phyloP scores from a whole-genome alignment of 257 asterid species.

The Marsdenia floribunda region DNA sequence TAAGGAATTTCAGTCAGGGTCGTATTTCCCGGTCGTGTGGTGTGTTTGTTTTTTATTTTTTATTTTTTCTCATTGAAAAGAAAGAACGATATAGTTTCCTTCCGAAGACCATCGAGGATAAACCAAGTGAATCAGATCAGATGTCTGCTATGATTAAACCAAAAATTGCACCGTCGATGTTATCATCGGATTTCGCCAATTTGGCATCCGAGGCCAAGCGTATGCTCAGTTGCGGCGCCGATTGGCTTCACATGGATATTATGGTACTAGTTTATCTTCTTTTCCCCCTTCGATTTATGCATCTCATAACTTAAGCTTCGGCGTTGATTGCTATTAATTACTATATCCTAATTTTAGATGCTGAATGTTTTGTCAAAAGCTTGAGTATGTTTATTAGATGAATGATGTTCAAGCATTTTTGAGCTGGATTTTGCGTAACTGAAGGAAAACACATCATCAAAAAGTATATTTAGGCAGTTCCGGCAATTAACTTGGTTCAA shows the following conservation, averaged over 20 bases:
- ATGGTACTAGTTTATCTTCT: slow-evolving; percentile 40
- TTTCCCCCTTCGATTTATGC: background rate
- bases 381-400: background rate
- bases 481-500: background rate
- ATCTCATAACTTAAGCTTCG: background rate
- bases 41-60: too few relatives aligned
- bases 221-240: slow-evolving; percentile 80
- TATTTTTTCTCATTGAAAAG: background rate
- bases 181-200: slow-evolving; percentile 90
- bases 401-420: background rate
- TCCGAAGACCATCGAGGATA: background rate
- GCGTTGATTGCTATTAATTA: background rate
- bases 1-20: background rate
- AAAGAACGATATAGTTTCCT: background rate
- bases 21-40: background rate
- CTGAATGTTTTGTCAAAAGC: background rate
- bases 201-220: slow-evolving; percentile 80
- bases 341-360: background rate
- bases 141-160: slow-evolving; percentile 44
- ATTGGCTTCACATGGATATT: slow-evolving; percentile 98
- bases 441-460: background rate
- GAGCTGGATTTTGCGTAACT: background rate
- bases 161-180: slow-evolving; percentile 87
- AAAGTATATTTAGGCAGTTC: background rate
- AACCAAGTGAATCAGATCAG: background rate